Evolutionary conservation across 129 eudicot species (phyloP).

Genomic region (Smallanthus sonchifolius): DNA sequence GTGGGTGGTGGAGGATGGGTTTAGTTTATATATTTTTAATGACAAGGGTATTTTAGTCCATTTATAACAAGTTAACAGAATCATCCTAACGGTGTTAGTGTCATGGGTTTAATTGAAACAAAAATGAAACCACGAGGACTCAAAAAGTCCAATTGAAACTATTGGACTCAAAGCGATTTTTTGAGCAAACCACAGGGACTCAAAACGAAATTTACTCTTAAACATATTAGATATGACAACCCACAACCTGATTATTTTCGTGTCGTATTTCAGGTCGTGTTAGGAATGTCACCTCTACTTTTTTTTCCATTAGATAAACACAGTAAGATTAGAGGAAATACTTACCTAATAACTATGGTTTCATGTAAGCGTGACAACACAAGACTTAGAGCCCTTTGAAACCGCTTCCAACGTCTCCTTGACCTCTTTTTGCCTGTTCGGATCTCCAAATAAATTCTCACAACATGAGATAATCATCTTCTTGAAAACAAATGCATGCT

Average conservation of each 20-base stretch:
- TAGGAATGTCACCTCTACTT: neutral
- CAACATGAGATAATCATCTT: constrained; percentile 35
- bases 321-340: neutral
- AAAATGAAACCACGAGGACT: no score
- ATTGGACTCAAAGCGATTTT: no score
- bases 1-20: no score
- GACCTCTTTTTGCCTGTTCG: constrained; percentile 26
- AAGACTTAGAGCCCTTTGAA: constrained; percentile 30
- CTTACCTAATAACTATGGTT: constrained; percentile 25
- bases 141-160: no score
- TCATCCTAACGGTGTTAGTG: no score
- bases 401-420: constrained; percentile 21
- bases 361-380: constrained; percentile 37
- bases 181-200: no score
- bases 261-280: neutral
- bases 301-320: neutral
- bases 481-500: constrained; percentile 37
- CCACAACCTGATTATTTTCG: neutral
- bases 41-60: no score
- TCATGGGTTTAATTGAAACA: no score
- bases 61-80: no score
- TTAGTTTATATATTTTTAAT: no score
- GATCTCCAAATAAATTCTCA: constrained; percentile 30
- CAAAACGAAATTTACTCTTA: no score
- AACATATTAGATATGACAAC: neutral